Evolutionary conservation across 176 grass and related monocot genomes (phyloP).

Genomic region (Leersia perrieri): DNA sequence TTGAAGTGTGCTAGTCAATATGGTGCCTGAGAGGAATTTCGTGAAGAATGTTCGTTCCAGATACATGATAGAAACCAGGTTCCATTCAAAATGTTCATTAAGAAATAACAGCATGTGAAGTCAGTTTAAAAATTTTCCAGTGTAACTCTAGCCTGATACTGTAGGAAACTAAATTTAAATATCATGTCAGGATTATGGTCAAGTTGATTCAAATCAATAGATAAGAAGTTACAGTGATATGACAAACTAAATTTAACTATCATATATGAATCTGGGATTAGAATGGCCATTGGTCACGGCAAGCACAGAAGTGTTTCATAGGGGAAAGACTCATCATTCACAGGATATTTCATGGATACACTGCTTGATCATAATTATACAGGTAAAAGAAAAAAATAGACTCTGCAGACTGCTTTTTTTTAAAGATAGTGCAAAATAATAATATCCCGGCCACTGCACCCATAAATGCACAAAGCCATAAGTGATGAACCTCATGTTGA

Average conservation of each 20-base stretch:
- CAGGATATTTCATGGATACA: not conserved
- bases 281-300: not conserved
- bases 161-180: not conserved
- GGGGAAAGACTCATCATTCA: not conserved
- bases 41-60: not conserved
- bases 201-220: not conserved
- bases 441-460: too few species aligned
- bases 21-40: not conserved
- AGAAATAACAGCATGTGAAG: not conserved
- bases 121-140: not conserved
- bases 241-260: not conserved
- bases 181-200: not conserved
- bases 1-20: not conserved
- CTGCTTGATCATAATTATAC: constrained; percentile 19
- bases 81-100: not conserved
- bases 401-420: constrained; percentile 14
- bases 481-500: not conserved
- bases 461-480: too few species aligned
- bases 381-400: not conserved
- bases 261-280: not conserved
- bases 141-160: not conserved
- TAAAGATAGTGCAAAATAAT: too few species aligned
- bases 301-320: not conserved
- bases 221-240: not conserved
- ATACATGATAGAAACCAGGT: not conserved